Conservation (phyloP, 768 basidiomycete genomes). For the Podaxis carcinomalis region DNA sequence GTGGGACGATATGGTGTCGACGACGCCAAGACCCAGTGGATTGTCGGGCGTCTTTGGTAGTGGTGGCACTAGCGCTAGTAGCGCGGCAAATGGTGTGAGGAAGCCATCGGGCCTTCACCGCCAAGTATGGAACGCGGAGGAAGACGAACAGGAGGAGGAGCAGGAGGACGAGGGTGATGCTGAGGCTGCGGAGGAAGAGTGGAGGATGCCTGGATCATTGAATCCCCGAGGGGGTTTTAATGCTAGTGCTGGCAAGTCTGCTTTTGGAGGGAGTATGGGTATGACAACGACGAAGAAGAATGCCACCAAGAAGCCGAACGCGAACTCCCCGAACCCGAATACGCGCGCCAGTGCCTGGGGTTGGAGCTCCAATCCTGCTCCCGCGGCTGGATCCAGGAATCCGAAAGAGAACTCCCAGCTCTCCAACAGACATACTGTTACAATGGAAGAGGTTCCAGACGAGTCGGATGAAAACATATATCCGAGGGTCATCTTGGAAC, state of each 20-base stretch:
- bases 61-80: not conserved
- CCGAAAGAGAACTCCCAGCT: not conserved
- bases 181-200: not conserved
- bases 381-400: not conserved
- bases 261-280: not conserved
- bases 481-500: conserved; percentile 4
- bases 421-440: not conserved
- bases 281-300: not conserved
- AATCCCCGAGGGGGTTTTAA: not conserved
- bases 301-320: not conserved
- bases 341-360: not conserved
- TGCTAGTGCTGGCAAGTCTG: not conserved
- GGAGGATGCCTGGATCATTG: conserved; percentile 10
- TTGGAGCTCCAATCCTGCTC: not conserved
- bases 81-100: not conserved
- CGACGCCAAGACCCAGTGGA: not conserved
- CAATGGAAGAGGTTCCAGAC: conserved; percentile 8
- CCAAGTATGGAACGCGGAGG: conserved; percentile 8
- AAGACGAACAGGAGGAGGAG: not conserved
- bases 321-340: not conserved
- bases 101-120: conserved; percentile 4
- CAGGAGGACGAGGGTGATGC: conserved; percentile 2
- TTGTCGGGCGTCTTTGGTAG: not conserved
- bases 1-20: conserved; percentile 10
- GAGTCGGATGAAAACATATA: conserved; percentile 1